These are phyloP conservation scores for Talaromyces amestolkiae DNA, from an alignment of 2,329 filamentous ascomycete genomes.

Conservation along the genomic window DNA sequence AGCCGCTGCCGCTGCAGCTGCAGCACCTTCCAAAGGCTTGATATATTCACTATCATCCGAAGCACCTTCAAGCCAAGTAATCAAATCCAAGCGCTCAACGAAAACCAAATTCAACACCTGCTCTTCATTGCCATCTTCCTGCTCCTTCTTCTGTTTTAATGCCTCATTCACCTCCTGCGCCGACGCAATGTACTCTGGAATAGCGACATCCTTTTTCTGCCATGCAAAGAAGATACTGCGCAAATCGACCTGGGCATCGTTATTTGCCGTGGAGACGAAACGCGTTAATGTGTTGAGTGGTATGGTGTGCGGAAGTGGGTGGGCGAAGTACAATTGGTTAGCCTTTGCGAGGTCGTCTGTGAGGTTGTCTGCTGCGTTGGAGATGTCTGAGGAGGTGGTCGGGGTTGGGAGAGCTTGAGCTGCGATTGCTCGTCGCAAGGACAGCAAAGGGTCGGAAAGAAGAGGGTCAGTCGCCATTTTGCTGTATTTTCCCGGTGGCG, in stretches of 20 bases:
- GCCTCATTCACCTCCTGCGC: slow-evolving; percentile 78
- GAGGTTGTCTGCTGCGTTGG: slow-evolving; percentile 54
- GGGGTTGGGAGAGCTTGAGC: slow-evolving; percentile 68
- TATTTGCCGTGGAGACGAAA: slow-evolving; percentile 71
- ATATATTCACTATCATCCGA: slow-evolving; percentile 92
- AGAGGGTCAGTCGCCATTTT: slow-evolving; percentile 54
- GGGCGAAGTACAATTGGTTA: slow-evolving; percentile 73
- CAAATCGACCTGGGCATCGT: slow-evolving; percentile 70
- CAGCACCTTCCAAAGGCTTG: slow-evolving; percentile 67
- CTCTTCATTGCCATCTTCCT: slow-evolving; percentile 38
- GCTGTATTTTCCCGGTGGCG: neutral
- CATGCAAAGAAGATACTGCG: slow-evolving; percentile 96
- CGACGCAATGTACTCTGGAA: slow-evolving; percentile 86
- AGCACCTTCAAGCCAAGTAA: slow-evolving; percentile 89
- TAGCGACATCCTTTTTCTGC: slow-evolving; percentile 85
- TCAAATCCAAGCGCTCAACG: slow-evolving; percentile 84
- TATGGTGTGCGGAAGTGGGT: slow-evolving; percentile 60
- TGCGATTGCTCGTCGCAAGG: slow-evolving; percentile 80
- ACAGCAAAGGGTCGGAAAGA: slow-evolving; percentile 70
- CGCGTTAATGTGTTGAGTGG: slow-evolving; percentile 74
- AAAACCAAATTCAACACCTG: slow-evolving; percentile 86
- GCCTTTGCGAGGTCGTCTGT: slow-evolving; percentile 67
- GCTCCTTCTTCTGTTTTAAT: slow-evolving; percentile 47
- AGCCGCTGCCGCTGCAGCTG: slow-evolving; percentile 40
- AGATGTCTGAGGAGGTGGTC: slow-evolving; percentile 64